Evolutionary conservation across 148 eudicot genomes (phyloP).

Genomic region (Fagopyrum homotropicum): DNA sequence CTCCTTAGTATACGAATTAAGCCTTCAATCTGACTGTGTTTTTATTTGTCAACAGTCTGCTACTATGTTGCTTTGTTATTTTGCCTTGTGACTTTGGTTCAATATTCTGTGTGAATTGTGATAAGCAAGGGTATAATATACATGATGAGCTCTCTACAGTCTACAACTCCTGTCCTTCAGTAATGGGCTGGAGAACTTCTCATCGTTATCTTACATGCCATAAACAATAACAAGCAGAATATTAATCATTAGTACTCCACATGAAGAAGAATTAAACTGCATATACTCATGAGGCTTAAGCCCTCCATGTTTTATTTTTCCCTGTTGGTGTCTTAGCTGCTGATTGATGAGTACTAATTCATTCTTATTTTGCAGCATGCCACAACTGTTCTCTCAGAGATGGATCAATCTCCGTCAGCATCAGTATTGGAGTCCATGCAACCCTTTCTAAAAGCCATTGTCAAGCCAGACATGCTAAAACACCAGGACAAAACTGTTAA

Average conservation of each 20-base stretch:
- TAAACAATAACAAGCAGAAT: not conserved
- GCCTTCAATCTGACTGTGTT: not conserved
- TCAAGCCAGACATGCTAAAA: constrained; percentile 69
- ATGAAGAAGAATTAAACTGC: not conserved
- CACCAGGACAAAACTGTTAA: constrained; percentile 87
- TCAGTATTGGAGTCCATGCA: constrained; percentile 71
- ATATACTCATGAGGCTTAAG: not conserved
- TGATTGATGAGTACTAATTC: constrained; percentile 5
- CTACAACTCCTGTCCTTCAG: not conserved
- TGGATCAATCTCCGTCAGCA: constrained; percentile 78
- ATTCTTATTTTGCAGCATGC: constrained; percentile 54
- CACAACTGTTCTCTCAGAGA: constrained; percentile 53
- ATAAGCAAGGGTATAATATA: not conserved
- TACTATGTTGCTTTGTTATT: not conserved
- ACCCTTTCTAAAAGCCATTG: constrained; percentile 69
- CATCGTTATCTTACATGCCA: not conserved
- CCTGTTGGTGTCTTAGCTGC: not conserved
- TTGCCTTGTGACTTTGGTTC: not conserved
- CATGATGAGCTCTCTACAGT: not conserved
- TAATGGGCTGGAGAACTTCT: not conserved
- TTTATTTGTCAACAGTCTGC: constrained; percentile 1
- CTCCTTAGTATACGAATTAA: not conserved
- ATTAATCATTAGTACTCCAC: not conserved
- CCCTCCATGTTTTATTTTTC: not conserved
- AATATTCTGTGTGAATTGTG: not conserved